Base-by-base conservation (phyloP, 805 yeast genomes). In the Kuraishia piskuri region DNA sequence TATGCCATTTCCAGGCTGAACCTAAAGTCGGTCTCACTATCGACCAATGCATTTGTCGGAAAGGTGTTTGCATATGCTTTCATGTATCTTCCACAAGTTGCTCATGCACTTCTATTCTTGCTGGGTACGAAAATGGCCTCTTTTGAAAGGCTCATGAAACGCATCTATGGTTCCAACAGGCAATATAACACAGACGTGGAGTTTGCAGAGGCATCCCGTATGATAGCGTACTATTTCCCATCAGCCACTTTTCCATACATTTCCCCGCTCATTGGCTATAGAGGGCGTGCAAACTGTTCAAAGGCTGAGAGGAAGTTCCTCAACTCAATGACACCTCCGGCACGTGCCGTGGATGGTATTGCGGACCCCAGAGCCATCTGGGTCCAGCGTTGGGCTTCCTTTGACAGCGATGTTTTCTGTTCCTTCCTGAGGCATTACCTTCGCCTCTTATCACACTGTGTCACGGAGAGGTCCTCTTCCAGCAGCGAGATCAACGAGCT, bases 11-110 rank as follows among this genome's bases (percentile, higher is more conserved):
- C 68, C 51, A 75, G 77, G 58, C 67, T 83, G 54, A 68, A 73
- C 50, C 60, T 74, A 53, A 83, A 83, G 57, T 72, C 72, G 22
- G 69, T 83, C 10, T 74, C 88, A 0, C 65, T 82, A n/a, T 73
- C 85, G 5, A 66, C 78, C 21, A 73, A 81, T 22, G 89, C 90
- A 2, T 84, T 86, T 58, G 70, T 82, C 12, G 92, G 92, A 5
- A 86, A 86, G 60, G 76, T 83, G 2, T 77, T 86, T 63, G 90
- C 90, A 1, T 80, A 82, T 61, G 70, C 82, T 2, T 86, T 76
- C 57, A 77, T 78, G 63, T 68, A 74, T 56, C 66, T 84, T 2
- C 82, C 83, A 0, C 73, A 77, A 24, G 76, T 84, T 3, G 79
- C 86, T 19, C 73, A 73, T 51, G 84, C 85, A 1, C 63, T 84